Percentiles rank a stretch among this genome's conserved stretches.
Evolutionary conservation across 805 yeast genomes (phyloP).

Genomic region (Metschnikowia reukaufii): DNA sequence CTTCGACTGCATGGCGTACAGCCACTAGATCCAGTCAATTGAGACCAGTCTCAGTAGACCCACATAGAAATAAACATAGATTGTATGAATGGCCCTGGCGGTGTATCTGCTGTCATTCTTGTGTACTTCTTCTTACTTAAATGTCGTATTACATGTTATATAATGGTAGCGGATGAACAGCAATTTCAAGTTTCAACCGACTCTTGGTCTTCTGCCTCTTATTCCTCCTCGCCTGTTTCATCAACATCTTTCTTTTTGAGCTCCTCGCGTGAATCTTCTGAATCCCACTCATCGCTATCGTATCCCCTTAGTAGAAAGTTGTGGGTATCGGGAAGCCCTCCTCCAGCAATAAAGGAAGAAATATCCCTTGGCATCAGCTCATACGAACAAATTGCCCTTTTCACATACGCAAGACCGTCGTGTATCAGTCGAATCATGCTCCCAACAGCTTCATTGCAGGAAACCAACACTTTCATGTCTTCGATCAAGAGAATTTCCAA

Average conservation of each 20-base stretch:
- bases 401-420: not conserved
- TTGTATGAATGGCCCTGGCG: no score
- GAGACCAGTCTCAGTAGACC: not conserved
- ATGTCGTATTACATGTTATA: not conserved
- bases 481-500: not conserved
- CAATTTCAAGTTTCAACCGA: not conserved
- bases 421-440: not conserved
- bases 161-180: not conserved
- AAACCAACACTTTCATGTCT: not conserved
- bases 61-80: no score
- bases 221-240: not conserved
- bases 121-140: not conserved
- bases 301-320: not conserved
- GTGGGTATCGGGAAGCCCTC: not conserved
- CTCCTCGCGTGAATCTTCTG: not conserved
- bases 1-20: conserved; percentile 35
- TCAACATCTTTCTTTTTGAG: not conserved
- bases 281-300: not conserved
- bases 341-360: not conserved
- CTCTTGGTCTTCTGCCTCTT: not conserved
- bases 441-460: not conserved
- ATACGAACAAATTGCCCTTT: not conserved
- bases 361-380: not conserved
- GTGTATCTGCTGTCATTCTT: no score
- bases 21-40: conserved; percentile 4